Evolutionary conservation across 2,329 filamentous ascomycete genomes (phyloP), one percentile per base, ranked within the genome.

Genomic region (Fusarium pseudoanthophilum): DNA sequence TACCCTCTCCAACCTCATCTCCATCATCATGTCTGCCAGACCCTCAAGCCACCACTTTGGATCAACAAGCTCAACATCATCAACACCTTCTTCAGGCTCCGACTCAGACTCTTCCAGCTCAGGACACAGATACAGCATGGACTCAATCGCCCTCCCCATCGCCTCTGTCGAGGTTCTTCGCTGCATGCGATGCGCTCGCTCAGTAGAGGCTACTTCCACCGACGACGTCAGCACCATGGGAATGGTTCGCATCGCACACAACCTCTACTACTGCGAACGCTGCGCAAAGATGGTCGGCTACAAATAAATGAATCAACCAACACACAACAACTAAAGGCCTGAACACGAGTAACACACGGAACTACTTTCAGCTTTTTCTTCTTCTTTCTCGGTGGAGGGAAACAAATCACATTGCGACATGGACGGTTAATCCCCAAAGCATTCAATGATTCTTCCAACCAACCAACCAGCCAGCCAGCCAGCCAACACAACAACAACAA

Each of bases 201-300:
- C 87, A 61, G 88, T 89, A 61, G 90, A 92, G 83, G 85, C 87
- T 34, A 90, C 89, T 13, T 86, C 87, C 14, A 90, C 88, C 37
- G 89, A 91, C 79, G 88, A 91, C 80, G 83, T 86, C 56, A 84
- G 82, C 73, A 83, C 87, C 48, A 87, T 84, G 65, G 90, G 89
- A 70, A 92, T 92, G 90, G 87, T 92, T 20, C 86, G 87, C 77
- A 89, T 92, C 70, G 89, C 89, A 4, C 87, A 89, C 80, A 90
- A 90, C 80, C 87, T 91, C 69, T 91, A 91, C 83, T 92, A 92
- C 81, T 92, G 90, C 82, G 85, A 87, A 67, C 85, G 88, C 40
- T 92, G 90, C 79, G 90, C 90, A 67, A 88, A 86, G 78, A 88
- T 90, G 79, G 88, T 90, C 37, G 90, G 90, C 75, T 92, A 91